Evolutionary conservation across 345 rosid genomes (phyloP), one percentile per base, ranked within the genome.

Genomic region (Bruguiera sexangula): DNA sequence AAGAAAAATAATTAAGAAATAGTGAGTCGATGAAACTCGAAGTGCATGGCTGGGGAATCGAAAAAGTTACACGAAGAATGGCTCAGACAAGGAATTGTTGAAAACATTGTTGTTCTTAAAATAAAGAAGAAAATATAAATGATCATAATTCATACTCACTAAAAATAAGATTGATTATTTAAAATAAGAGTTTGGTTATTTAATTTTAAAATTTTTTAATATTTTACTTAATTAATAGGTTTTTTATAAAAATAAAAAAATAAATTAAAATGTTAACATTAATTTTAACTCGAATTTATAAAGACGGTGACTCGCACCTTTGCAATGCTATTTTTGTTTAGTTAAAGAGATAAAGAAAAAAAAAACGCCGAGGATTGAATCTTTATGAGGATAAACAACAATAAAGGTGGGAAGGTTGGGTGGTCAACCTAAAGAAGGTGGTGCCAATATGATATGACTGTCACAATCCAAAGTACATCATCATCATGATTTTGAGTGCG

Each of bases 351-450:
- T 34, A 34, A 5, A 6, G 1, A 34, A 1, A 7, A 1, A 34
- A 1, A 1, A 34, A 8, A 34, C 9, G 37, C 9, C 7, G 37
- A 61, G 8, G 54, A 65, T 64, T 32, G 26, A 32, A 18, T 19
- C 36, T 36, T 32, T 66, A 27, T 34, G 37, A 11, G 50, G 50
- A 43, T 18, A 13, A 43, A 26, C 26, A 60, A 39, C 26, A 54
- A 36, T 64, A 60, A 27, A 56, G 65, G 52, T 39, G 60, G 58
- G 63, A 71, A 61, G 75, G 77, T 74, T 71, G 79, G 24, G 69
- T 29, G 24, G 81, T 82, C 81, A 62, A 69, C 76, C 74, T 69
- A 62, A 72, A 65, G 65, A 63, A 72, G 75, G 77, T 79, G 83
- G 60, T 63, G 53, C 31, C 66, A 36, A 53, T 69, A 29, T 66